These are phyloP conservation scores for Glebionis coronaria DNA, from an alignment of 129 eudicot genomes.

Conservation along the genomic window DNA sequence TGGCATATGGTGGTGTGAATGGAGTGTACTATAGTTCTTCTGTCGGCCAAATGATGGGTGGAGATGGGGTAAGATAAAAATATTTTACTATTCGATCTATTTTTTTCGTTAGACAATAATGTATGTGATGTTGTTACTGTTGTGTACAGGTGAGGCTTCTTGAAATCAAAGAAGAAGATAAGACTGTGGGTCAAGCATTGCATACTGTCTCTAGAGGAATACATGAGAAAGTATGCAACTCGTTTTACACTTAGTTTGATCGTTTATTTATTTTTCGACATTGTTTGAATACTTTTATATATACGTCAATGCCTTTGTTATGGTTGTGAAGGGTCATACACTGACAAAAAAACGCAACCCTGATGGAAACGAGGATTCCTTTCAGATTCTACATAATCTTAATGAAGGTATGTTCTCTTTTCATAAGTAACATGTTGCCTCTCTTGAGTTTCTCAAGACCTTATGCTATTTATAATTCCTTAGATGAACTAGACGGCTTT, in stretches of 20 bases:
- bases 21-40: slow-evolving; percentile 60
- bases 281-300: neutral
- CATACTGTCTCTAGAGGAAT: slow-evolving; percentile 63
- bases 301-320: neutral
- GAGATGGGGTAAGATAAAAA: slow-evolving; percentile 47
- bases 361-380: slow-evolving; percentile 45
- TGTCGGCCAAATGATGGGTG: slow-evolving; percentile 48
- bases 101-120: neutral
- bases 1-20: slow-evolving; percentile 59
- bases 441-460: slow-evolving; percentile 6
- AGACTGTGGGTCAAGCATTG: slow-evolving; percentile 47
- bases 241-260: neutral
- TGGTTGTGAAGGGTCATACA: slow-evolving; percentile 63
- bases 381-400: slow-evolving; percentile 64
- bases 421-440: neutral
- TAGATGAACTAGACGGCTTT: slow-evolving; percentile 52
- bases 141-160: slow-evolving; percentile 38
- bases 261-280: neutral
- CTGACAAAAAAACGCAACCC: slow-evolving; percentile 44
- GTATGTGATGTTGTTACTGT: neutral
- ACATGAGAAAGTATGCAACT: slow-evolving; percentile 49
- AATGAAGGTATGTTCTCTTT: slow-evolving; percentile 47
- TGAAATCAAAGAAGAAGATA: slow-evolving; percentile 72
- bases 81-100: neutral
- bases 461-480: neutral